These are phyloP conservation scores for Kluyveromyces siamensis DNA, from an alignment of 805 yeast species.

Conservation along the genomic window DNA sequence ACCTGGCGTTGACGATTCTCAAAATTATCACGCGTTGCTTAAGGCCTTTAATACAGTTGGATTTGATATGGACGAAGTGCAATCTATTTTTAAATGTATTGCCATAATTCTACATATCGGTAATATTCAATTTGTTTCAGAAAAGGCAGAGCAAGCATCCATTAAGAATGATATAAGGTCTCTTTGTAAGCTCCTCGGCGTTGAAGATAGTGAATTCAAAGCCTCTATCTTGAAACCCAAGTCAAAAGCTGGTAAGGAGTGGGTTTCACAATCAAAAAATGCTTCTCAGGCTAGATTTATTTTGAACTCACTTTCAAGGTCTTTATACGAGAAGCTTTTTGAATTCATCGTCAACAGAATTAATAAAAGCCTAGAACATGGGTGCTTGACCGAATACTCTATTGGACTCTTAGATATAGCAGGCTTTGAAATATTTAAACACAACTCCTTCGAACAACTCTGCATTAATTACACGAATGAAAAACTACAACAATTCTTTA, in stretches of 20 bases:
- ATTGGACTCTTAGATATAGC: slow-evolving; percentile 97
- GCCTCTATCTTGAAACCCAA: slow-evolving; percentile 65
- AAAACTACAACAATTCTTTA: slow-evolving; percentile 94
- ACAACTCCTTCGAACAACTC: slow-evolving; percentile 92
- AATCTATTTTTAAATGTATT: slow-evolving; percentile 52
- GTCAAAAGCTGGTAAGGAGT: slow-evolving; percentile 86
- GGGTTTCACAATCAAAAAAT: slow-evolving; percentile 68
- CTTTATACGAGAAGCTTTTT: slow-evolving; percentile 77
- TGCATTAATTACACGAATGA: slow-evolving; percentile 97
- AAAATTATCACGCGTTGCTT: slow-evolving; percentile 53
- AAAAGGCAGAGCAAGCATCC: slow-evolving; percentile 69
- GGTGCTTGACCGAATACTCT: slow-evolving; percentile 40
- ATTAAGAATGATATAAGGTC: slow-evolving; percentile 42
- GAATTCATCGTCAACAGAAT: slow-evolving; percentile 67
- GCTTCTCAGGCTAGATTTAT: slow-evolving; percentile 73
- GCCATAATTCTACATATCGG: slow-evolving; percentile 82
- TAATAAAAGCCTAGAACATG: slow-evolving; percentile 54
- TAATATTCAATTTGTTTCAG: slow-evolving; percentile 62
- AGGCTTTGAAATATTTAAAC: slow-evolving; percentile 93
- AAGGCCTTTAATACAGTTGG: slow-evolving; percentile 71
- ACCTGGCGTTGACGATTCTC: slow-evolving; percentile 68
- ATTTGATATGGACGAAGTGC: slow-evolving; percentile 44
- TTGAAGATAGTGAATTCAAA: slow-evolving; percentile 42
- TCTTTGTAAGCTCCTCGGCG: slow-evolving; percentile 58
- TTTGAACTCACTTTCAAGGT: slow-evolving; percentile 80